Conservation (phyloP, 495 filamentous ascomycete genomes). For the Patellaria atrata region DNA sequence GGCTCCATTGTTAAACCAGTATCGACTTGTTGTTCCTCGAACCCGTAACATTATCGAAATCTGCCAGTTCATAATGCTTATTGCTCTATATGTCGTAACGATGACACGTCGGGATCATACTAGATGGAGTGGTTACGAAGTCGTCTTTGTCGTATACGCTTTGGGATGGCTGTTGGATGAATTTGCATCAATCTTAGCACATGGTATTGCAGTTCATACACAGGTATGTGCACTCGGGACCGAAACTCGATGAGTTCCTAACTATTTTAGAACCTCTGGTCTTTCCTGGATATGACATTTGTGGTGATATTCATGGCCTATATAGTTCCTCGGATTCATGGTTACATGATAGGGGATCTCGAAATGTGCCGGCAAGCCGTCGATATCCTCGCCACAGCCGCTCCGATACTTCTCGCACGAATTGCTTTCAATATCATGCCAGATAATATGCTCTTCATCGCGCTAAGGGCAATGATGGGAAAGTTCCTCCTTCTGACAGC, state of each 20-base stretch:
- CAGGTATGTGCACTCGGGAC: too few relatives aligned
- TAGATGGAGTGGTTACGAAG: slow-evolving; percentile 37
- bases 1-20: slow-evolving; percentile 56
- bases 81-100: slow-evolving; percentile 45
- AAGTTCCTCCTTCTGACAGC: slow-evolving; percentile 52
- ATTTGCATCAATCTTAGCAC: slow-evolving; percentile 54
- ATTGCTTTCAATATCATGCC: slow-evolving; percentile 61
- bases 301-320: slow-evolving; percentile 46
- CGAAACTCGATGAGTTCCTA: too few relatives aligned
- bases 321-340: slow-evolving; percentile 44
- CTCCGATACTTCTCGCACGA: slow-evolving; percentile 55
- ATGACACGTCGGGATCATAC: slow-evolving; percentile 43
- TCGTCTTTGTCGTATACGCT: slow-evolving; percentile 48
- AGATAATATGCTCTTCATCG: slow-evolving; percentile 59
- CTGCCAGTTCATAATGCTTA: slow-evolving; percentile 47
- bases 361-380: slow-evolving; percentile 41
- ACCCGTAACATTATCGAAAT: slow-evolving; percentile 55
- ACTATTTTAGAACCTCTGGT: slow-evolving; percentile 68
- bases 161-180: slow-evolving; percentile 61
- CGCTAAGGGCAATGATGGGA: slow-evolving; percentile 57
- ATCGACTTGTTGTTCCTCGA: slow-evolving; percentile 55
- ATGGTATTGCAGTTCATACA: slow-evolving; percentile 62
- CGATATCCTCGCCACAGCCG: slow-evolving; percentile 53
- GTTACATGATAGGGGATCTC: slow-evolving; percentile 29
- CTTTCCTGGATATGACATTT: slow-evolving; percentile 60